These are phyloP conservation scores for Lodderomyces pseudojiufengensis DNA, from an alignment of 1,139 yeast genomes.

Conservation along the genomic window DNA sequence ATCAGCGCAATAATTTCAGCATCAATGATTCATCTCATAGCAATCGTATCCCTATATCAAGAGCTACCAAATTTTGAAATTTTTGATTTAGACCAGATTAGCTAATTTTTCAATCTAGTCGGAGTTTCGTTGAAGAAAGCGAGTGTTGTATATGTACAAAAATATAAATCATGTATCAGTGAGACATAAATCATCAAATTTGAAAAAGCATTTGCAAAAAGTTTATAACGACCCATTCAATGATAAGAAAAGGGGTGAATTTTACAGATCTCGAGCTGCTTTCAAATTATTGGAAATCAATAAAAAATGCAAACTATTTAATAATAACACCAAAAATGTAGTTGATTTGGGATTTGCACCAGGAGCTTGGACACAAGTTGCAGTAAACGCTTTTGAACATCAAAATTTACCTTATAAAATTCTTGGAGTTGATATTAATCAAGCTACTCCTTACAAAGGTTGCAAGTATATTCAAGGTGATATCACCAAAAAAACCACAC, in stretches of 20 bases:
- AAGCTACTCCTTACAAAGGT: constrained; percentile 39
- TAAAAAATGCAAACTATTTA: constrained; percentile 57
- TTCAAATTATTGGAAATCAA: constrained; percentile 75
- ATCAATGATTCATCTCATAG: no score
- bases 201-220: constrained; percentile 77
- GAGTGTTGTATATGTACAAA: no score
- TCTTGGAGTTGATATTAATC: constrained; percentile 41
- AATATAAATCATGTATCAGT: no score
- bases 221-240: constrained; percentile 56
- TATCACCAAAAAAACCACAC: constrained; percentile 33
- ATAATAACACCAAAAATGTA: constrained; percentile 47
- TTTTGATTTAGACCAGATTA: no score
- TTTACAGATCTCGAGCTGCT: constrained; percentile 84
- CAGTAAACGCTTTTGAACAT: constrained; percentile 23
- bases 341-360: constrained; percentile 67
- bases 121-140: no score
- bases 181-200: constrained; percentile 37
- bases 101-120: no score
- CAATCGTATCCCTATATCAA: no score
- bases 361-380: constrained; percentile 50
- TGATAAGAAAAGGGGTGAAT: constrained; percentile 48
- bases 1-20: no score
- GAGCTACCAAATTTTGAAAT: no score
- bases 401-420: constrained; percentile 18
- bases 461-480: constrained; percentile 41